Conservation (phyloP, 192 early-diverging fungal genomes). For the Lunasporangiospora selenospora region DNA sequence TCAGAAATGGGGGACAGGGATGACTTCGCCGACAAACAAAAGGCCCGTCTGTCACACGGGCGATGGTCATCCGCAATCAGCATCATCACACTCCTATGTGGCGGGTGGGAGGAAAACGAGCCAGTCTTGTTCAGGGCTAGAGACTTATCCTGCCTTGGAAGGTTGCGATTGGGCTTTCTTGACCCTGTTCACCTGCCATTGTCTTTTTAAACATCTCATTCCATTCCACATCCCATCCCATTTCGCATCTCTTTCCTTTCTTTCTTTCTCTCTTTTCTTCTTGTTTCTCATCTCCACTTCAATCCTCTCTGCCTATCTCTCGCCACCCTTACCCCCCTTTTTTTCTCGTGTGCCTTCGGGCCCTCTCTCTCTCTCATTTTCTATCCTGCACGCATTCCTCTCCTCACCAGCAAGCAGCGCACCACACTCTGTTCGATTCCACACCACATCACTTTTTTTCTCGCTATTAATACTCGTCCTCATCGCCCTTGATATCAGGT, state of each 20-base stretch:
- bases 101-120: too few species aligned
- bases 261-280: neutral
- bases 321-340: neutral
- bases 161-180: too few species aligned
- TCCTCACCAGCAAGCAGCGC: neutral
- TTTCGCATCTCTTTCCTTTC: neutral
- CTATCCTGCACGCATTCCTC: slow-evolving; percentile 6
- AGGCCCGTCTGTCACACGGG: too few species aligned
- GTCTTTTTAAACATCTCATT: too few species aligned
- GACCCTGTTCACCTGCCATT: too few species aligned
- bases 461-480: neutral
- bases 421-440: neutral
- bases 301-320: neutral
- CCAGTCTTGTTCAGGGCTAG: too few species aligned
- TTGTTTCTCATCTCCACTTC: neutral
- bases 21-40: too few species aligned
- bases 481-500: neutral
- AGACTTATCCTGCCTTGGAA: too few species aligned
- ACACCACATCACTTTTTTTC: neutral
- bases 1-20: too few species aligned
- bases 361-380: neutral
- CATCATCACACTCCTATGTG: too few species aligned
- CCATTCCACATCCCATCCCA: neutral
- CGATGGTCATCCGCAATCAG: too few species aligned
- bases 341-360: neutral